Evolutionary conservation across 345 rosid species (phyloP).

Genomic region (Durio zibethinus): DNA sequence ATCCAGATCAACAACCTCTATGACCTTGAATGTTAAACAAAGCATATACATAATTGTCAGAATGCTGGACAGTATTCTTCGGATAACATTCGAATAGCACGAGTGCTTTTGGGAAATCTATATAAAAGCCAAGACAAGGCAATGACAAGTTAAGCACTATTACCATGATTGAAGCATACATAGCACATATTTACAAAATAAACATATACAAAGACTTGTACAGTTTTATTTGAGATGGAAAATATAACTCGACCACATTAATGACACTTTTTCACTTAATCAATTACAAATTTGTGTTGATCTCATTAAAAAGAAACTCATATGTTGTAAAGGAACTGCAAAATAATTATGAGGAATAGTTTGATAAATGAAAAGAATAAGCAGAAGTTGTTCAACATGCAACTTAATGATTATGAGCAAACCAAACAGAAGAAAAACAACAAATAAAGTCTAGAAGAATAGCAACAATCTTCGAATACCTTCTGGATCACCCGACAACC

Average conservation of each 20-base stretch:
- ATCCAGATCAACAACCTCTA: conserved; percentile 60
- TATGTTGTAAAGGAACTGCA: background rate
- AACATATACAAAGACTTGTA: background rate
- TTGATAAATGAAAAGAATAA: background rate
- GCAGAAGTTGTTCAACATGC: background rate
- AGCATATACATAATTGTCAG: conserved; percentile 15
- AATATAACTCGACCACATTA: background rate
- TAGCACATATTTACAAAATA: background rate
- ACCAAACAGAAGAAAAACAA: background rate
- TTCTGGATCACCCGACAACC: conserved; percentile 72
- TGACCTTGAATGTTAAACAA: conserved; percentile 37
- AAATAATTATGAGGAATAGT: background rate
- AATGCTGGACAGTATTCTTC: background rate
- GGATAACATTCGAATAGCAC: background rate
- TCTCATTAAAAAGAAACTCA: background rate
- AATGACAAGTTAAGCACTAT: background rate
- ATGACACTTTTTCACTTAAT: background rate
- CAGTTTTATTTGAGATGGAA: background rate
- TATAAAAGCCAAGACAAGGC: background rate
- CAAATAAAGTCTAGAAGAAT: background rate
- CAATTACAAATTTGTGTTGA: background rate
- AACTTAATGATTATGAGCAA: background rate
- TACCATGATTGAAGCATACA: background rate
- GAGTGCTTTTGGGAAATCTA: background rate
- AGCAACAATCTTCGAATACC: conserved; percentile 27